A percentile compares a stretch with the other conserved stretches of the same genome.
Conservation (phyloP, 192 early-diverging fungal species). For the Coemansia sp. region DNA sequence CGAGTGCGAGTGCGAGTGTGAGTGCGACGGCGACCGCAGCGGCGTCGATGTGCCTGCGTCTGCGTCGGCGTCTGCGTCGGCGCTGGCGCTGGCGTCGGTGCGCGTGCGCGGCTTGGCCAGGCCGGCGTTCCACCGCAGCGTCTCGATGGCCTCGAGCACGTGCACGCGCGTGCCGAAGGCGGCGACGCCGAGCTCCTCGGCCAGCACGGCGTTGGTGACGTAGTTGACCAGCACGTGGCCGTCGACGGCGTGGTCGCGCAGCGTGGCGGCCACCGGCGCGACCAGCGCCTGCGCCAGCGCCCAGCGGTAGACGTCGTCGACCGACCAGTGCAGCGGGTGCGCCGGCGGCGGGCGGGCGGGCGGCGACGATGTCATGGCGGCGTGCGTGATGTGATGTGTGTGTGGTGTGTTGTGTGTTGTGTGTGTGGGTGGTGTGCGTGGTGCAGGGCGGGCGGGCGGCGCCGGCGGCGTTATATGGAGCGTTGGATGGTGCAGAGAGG, state of each 20-base stretch:
- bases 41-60: constrained; percentile 4
- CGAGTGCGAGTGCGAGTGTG: constrained; percentile 7
- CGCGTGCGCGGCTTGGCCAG: constrained; percentile 12
- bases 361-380: constrained; percentile 5
- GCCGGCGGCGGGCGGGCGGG: constrained; percentile 8
- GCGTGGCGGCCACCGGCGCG: constrained; percentile 18
- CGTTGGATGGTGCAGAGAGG: too few relatives aligned
- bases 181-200: constrained; percentile 48
- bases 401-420: not conserved
- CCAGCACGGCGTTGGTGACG: constrained; percentile 47
- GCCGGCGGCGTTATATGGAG: too few relatives aligned
- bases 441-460: too few relatives aligned
- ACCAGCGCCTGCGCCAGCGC: constrained; percentile 22
- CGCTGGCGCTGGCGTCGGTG: constrained; percentile 6
- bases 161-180: constrained; percentile 50
- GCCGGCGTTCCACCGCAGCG: constrained; percentile 40
- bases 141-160: constrained; percentile 50
- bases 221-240: constrained; percentile 50
- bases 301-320: constrained; percentile 44
- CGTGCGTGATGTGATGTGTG: not conserved
- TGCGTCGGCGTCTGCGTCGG: not conserved
- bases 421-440: not conserved
- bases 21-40: not conserved
- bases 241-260: constrained; percentile 48
- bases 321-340: constrained; percentile 34